These are phyloP conservation scores for Avicennia marina DNA, from an alignment of 257 asterid species.

Conservation along the genomic window DNA sequence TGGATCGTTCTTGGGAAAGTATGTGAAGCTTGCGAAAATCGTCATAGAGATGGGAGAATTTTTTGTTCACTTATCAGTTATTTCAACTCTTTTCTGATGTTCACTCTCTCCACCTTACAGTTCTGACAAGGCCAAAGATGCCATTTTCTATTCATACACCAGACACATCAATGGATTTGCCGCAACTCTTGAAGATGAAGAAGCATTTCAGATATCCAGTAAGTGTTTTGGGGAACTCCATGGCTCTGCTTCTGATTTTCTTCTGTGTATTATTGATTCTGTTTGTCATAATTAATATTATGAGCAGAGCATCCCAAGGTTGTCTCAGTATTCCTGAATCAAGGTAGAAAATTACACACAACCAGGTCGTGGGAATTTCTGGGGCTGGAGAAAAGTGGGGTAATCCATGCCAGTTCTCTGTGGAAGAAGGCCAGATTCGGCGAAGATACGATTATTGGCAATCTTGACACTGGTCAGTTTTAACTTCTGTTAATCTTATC, in stretches of 20 bases:
- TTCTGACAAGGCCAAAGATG: slow-evolving; percentile 57
- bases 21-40: not conserved
- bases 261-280: too few relatives aligned
- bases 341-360: slow-evolving; percentile 73
- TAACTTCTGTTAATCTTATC: slow-evolving; percentile 1
- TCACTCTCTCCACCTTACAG: slow-evolving; percentile 27
- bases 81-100: not conserved
- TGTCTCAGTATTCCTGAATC: slow-evolving; percentile 75
- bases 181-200: slow-evolving; percentile 71
- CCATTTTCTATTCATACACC: slow-evolving; percentile 83
- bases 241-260: not conserved
- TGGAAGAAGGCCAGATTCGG: slow-evolving; percentile 92
- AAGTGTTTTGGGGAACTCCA: slow-evolving; percentile 12
- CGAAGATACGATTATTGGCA: slow-evolving; percentile 72
- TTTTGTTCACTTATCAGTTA: not conserved
- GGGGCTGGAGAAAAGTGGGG: slow-evolving; percentile 60
- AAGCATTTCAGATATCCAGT: slow-evolving; percentile 62
- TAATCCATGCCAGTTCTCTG: slow-evolving; percentile 40
- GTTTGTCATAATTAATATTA: not conserved
- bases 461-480: slow-evolving; percentile 92
- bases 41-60: too few relatives aligned
- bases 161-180: slow-evolving; percentile 94
- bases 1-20: slow-evolving; percentile 85
- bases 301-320: slow-evolving; percentile 66
- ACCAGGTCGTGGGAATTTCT: slow-evolving; percentile 94